phyloP scores from a whole-genome alignment of 192 early-diverging fungal genomes.

The Chytriomyces sp. region DNA sequence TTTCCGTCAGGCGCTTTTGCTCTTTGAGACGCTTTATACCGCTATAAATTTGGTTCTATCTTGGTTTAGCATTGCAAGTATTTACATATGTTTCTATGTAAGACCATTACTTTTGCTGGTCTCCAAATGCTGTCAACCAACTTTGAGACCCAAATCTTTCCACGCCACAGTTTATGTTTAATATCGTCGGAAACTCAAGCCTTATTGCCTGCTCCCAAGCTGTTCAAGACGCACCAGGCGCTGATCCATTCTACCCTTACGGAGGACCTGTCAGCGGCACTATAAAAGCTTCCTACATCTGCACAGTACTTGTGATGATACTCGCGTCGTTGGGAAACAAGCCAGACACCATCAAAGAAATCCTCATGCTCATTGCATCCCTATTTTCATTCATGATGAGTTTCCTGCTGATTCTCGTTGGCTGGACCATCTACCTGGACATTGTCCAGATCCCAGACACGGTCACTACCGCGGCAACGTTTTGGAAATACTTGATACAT shows the following conservation, averaged over 20 bases:
- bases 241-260: slow-evolving; percentile 73
- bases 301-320: slow-evolving; percentile 47
- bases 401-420: slow-evolving; percentile 60
- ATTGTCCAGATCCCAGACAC: slow-evolving; percentile 19
- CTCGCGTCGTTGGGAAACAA: slow-evolving; percentile 55
- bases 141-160: not conserved
- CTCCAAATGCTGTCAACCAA: not conserved
- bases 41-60: slow-evolving; percentile 58
- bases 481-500: not conserved
- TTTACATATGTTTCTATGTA: slow-evolving; percentile 61
- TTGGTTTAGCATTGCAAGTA: slow-evolving; percentile 60
- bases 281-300: slow-evolving; percentile 41
- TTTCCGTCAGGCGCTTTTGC: slow-evolving; percentile 57
- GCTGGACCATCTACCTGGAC: slow-evolving; percentile 26
- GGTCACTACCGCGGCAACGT: slow-evolving; percentile 15
- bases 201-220: slow-evolving; percentile 2
- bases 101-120: slow-evolving; percentile 29
- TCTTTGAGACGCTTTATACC: slow-evolving; percentile 70
- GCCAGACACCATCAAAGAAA: slow-evolving; percentile 58
- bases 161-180: slow-evolving; percentile 24
- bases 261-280: slow-evolving; percentile 51
- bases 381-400: slow-evolving; percentile 84
- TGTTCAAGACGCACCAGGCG: not conserved
- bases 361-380: slow-evolving; percentile 69
- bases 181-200: slow-evolving; percentile 23